Base-by-base conservation (phyloP, 768 basidiomycete species). In the Fomitopsis pulvina region DNA sequence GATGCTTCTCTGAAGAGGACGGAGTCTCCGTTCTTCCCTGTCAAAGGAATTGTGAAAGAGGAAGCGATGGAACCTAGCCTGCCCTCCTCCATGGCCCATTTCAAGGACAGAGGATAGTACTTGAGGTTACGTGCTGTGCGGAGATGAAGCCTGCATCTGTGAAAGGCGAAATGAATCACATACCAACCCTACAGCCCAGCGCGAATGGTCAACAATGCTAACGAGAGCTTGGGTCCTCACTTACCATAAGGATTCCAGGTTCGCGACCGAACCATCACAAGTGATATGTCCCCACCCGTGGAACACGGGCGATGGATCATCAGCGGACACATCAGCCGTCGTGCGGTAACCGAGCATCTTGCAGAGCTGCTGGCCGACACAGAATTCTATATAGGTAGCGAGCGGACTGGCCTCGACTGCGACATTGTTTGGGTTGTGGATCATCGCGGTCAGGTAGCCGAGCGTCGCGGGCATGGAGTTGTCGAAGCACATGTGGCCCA, bases 241-340 rank as follows among this genome's bases (percentile, higher is more conserved):
- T 51, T 41, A 68, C 73, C 72, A 75, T 50, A 74, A 70, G 14
- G 75, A 71, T 55, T 76, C 75, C 48, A 75, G 41, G 52, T 76
- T 76, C 3, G 75, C 75, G 7, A 76, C 62, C 9, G 72, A 65
- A 2, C 75, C 75, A 39, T 63, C 74, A 32, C 63, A 67, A 8
- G 73, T 63, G 41, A 76, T 66, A 53, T 76, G 74, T 0, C 74
- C 74, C 73, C 73, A 75, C 14, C 53, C 39, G 2, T 34, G 8
- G 39, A 66, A 53, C 73, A 74, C 1, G 72, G 71, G 74, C 22
- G 50, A 30, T 2, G n/a, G 14, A 25, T 47, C 47, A 27, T 51
- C 20, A 1, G 16, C 22, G 22, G 34, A 12, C 29, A 48, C 14
- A 10, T 44, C 43, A 20, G 28, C 41, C 12, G 54, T 39, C 14